These are phyloP conservation scores for Trematosphaeria pertusa DNA, from an alignment of 2,329 filamentous ascomycete genomes.

Conservation along the genomic window DNA sequence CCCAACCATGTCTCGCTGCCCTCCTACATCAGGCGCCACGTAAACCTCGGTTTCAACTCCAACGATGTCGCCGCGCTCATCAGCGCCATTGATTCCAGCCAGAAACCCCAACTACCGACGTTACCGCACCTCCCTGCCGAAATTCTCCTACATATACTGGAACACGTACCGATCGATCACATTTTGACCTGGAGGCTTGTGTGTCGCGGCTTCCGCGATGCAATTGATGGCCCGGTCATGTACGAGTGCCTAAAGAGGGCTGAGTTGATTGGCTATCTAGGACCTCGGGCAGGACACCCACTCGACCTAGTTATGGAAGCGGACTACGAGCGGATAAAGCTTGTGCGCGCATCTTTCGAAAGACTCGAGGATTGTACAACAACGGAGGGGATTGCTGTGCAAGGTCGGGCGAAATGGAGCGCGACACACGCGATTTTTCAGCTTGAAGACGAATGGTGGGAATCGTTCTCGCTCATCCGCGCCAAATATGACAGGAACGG, in stretches of 20 bases:
- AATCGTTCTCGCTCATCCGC: slow-evolving; percentile 5
- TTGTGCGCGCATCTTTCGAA: slow-evolving; percentile 23
- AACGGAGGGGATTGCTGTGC: background rate
- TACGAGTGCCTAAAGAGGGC: slow-evolving; percentile 30
- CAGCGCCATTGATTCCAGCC: slow-evolving; percentile 37
- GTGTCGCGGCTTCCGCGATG: slow-evolving; percentile 39
- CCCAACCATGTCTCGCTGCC: no score
- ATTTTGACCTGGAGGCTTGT: slow-evolving; percentile 38
- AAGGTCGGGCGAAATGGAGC: slow-evolving; percentile 22
- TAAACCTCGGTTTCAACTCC: slow-evolving; percentile 31
- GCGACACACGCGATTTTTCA: slow-evolving; percentile 27
- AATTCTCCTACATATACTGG: slow-evolving; percentile 34
- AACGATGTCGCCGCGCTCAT: slow-evolving; percentile 38
- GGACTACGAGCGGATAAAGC: slow-evolving; percentile 22
- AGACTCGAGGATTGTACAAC: slow-evolving; percentile 6
- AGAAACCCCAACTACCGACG: slow-evolving; percentile 12
- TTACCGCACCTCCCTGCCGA: slow-evolving; percentile 39
- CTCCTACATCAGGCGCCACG: slow-evolving; percentile 28
- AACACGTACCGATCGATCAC: slow-evolving; percentile 34
- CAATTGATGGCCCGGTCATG: slow-evolving; percentile 36
- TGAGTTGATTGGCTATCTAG: slow-evolving; percentile 32
- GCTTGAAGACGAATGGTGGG: slow-evolving; percentile 29
- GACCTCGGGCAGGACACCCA: background rate
- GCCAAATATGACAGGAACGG: slow-evolving; percentile 4
- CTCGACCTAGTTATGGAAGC: slow-evolving; percentile 16